Base-by-base conservation (phyloP, 2,329 filamentous ascomycete genomes). In the Rhinocladiella similis region DNA sequence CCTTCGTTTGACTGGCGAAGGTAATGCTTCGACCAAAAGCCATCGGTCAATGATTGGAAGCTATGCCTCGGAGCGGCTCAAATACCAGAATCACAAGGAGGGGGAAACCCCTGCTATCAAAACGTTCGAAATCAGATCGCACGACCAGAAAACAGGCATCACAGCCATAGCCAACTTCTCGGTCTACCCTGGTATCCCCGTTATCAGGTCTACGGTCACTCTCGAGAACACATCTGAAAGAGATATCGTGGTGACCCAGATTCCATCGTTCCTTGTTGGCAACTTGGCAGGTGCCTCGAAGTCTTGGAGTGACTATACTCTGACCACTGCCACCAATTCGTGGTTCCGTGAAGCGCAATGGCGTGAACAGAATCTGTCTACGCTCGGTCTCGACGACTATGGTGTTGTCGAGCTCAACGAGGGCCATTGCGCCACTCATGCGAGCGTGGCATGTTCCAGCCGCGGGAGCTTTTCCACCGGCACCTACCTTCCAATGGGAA, bases 301-400 rank as follows among this genome's bases (percentile, higher is more conserved):
- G 25, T 63, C 64, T 54, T 69, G 64, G 64, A 9, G 59, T 1
- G 64, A 70, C 43, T 70, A 68, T 27, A 51, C 29, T 3, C 47
- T 69, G 5, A 59, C 63, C 1, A 47, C 55, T 19, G 59, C 67
- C 0, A 68, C 63, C 20, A 72, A 69, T 49, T 65, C 61, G 2
- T 72, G 70, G 70, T 71, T 73, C 50, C 59, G 71, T 27, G 68
- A 73, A 58, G 65, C 66, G 1, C 69, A 72, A 50, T 72, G 71
- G 70, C 61, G 62, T 3, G 63, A 65, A 3, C 48, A 63, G 10
- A 51, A 59, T 12, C 61, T 71, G 10, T 63, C 69, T 6, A 63
- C 64, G 20, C 52, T 70, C 10, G 68, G 70, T 3, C 43, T 71
- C 6, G 67, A 72, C 48, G 60, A 67, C 47, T 58, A 61, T 27